A percentile compares a stretch with the other conserved stretches of the same genome.
Evolutionary conservation across 495 filamentous ascomycete species (phyloP).

Genomic region (Hypoxylon trugodes): DNA sequence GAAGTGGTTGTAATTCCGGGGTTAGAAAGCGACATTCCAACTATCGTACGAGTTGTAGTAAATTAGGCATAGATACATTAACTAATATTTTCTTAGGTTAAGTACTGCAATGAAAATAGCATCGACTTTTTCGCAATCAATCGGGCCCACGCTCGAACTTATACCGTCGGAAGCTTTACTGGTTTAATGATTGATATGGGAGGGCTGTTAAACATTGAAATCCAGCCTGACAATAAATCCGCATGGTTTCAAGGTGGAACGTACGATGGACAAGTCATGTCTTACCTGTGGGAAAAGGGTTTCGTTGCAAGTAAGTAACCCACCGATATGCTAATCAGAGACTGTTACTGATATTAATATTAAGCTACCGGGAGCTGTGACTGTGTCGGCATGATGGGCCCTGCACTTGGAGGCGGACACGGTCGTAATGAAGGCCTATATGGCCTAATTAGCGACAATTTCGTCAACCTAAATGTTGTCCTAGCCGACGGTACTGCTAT

Average conservation of each 20-base stretch:
- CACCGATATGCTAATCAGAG: not conserved
- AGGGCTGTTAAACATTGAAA: constrained; percentile 6
- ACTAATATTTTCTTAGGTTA: not conserved
- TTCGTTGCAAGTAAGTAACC: constrained; percentile 35
- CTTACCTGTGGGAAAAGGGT: constrained; percentile 51
- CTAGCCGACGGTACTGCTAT: constrained; percentile 59
- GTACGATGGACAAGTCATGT: constrained; percentile 17
- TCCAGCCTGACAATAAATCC: constrained; percentile 4
- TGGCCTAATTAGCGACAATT: constrained; percentile 60
- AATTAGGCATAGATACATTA: not conserved
- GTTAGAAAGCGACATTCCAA: constrained; percentile 7
- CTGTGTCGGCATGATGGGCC: constrained; percentile 62
- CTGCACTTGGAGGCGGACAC: constrained; percentile 67
- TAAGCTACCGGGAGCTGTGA: constrained; percentile 61
- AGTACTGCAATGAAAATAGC: constrained; percentile 6
- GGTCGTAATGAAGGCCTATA: constrained; percentile 64
- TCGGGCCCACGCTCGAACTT: constrained; percentile 53
- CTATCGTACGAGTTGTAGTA: constrained; percentile 1
- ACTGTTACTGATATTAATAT: not conserved
- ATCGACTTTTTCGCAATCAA: constrained; percentile 61
- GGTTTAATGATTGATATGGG: constrained; percentile 16
- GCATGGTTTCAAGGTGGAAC: constrained; percentile 45
- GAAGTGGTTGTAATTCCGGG: constrained; percentile 17
- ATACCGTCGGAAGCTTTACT: constrained; percentile 16
- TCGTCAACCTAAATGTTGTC: constrained; percentile 56